Conservation (phyloP, 2,329 filamentous ascomycete species). For the Cladosporium sp. region DNA sequence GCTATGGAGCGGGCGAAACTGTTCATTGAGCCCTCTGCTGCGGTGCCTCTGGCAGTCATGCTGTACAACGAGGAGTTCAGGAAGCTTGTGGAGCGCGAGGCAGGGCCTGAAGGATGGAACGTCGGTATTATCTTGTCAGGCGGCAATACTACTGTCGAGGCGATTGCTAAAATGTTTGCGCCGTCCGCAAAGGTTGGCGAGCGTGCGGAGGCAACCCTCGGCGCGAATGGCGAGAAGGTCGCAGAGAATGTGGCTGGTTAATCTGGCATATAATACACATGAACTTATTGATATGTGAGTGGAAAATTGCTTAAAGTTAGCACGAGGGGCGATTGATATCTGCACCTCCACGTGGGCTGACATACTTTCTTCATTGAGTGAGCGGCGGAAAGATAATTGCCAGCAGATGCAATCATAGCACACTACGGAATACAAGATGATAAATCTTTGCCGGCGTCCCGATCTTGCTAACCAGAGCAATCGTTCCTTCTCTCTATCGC, state of each 20-base stretch:
- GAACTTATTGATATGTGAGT: too few relatives aligned
- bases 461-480: too few relatives aligned
- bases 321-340: too few relatives aligned
- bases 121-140: conserved; percentile 56
- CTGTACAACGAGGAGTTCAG: conserved; percentile 82
- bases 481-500: too few relatives aligned
- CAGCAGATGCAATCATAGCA: too few relatives aligned
- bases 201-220: conserved; percentile 36
- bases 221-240: conserved; percentile 33
- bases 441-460: too few relatives aligned
- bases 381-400: too few relatives aligned
- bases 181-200: conserved; percentile 24
- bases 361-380: too few relatives aligned
- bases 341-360: too few relatives aligned
- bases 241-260: conserved; percentile 42
- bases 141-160: conserved; percentile 59
- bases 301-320: too few relatives aligned
- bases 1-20: conserved; percentile 84
- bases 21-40: conserved; percentile 79
- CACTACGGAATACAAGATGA: too few relatives aligned
- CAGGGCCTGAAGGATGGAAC: conserved; percentile 68
- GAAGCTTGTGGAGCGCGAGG: conserved; percentile 62
- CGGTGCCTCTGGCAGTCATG: conserved; percentile 72
- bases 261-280: neutral
- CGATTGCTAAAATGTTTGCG: conserved; percentile 50